A percentile compares a stretch with the other conserved stretches of the same genome.
These are phyloP conservation scores for Aspergillus egyptiacus DNA, from an alignment of 495 filamentous ascomycete genomes.

Conservation along the genomic window DNA sequence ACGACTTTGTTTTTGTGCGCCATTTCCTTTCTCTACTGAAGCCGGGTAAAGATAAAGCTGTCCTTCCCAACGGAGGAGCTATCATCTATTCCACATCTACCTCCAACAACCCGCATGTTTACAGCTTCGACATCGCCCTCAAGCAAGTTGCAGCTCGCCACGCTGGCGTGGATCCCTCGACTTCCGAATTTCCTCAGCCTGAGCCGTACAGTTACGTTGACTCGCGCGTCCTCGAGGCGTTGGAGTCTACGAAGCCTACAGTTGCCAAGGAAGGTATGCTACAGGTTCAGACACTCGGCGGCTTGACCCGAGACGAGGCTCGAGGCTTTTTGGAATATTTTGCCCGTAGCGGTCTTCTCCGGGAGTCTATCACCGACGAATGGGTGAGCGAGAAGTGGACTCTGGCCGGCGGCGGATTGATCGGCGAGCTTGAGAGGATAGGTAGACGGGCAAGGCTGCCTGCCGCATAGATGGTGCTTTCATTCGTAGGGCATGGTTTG, in stretches of 20 bases:
- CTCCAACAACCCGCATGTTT: conserved; percentile 56
- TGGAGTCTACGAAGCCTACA: conserved; percentile 28
- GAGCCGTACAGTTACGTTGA: conserved; percentile 67
- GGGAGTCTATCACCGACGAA: conserved; percentile 60
- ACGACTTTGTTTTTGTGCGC: conserved; percentile 72
- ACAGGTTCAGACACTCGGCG: conserved; percentile 54
- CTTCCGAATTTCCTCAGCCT: conserved; percentile 43
- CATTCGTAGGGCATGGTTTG: conserved; percentile 7
- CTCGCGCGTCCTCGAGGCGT: conserved; percentile 50
- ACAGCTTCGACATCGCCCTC: conserved; percentile 61
- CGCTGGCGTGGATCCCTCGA: conserved; percentile 27
- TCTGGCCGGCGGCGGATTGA: conserved; percentile 69
- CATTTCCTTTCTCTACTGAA: conserved; percentile 65
- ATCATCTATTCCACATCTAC: conserved; percentile 66
- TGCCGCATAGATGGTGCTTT: conserved; percentile 23
- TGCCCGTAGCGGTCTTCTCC: conserved; percentile 75
- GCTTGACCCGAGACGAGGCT: conserved; percentile 69
- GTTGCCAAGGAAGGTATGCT: conserved; percentile 35
- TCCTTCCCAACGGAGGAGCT: conserved; percentile 70
- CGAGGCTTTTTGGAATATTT: conserved; percentile 88
- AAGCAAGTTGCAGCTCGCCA: conserved; percentile 42
- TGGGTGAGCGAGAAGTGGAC: conserved; percentile 81
- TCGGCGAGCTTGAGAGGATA: conserved; percentile 75
- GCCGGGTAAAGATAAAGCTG: conserved; percentile 37
- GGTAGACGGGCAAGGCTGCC: conserved; percentile 44